phyloP scores from a whole-genome alignment of 2,329 filamentous ascomycete species.

The Monilinia vaccinii-corymbosi region DNA sequence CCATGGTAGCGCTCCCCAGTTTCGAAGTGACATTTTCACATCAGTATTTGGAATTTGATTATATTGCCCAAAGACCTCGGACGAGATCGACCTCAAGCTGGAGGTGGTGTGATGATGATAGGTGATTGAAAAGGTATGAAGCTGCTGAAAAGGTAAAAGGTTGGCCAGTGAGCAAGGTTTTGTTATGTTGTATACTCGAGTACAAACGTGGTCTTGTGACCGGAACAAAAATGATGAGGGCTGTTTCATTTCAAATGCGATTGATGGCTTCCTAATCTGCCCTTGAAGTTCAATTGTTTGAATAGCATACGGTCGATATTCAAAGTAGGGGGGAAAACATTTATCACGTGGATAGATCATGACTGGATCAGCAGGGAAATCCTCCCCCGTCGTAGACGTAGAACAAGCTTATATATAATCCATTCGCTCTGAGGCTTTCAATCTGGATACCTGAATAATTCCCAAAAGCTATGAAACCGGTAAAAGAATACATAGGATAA shows the following conservation, averaged over 20 bases:
- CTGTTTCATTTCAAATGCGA: neutral
- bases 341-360: neutral
- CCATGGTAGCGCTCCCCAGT: neutral
- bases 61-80: neutral
- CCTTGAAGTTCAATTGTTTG: neutral
- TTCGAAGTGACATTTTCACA: neutral
- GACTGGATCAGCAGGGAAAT: neutral
- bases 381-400: no score
- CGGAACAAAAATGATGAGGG: neutral
- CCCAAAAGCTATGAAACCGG: no score
- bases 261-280: rapidly evolving
- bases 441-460: no score
- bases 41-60: neutral
- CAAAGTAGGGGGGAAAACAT: neutral
- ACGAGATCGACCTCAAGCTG: neutral
- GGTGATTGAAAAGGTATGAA: neutral
- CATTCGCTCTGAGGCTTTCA: no score
- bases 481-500: no score
- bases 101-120: neutral
- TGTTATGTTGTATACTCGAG: neutral
- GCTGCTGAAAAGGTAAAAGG: no score
- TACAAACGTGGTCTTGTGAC: slow-evolving; percentile 1
- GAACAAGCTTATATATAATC: no score
- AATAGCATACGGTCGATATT: neutral
- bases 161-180: neutral